Base-by-base conservation (phyloP, 139 green algal species). In the Diplosphaera chodatii region DNA sequence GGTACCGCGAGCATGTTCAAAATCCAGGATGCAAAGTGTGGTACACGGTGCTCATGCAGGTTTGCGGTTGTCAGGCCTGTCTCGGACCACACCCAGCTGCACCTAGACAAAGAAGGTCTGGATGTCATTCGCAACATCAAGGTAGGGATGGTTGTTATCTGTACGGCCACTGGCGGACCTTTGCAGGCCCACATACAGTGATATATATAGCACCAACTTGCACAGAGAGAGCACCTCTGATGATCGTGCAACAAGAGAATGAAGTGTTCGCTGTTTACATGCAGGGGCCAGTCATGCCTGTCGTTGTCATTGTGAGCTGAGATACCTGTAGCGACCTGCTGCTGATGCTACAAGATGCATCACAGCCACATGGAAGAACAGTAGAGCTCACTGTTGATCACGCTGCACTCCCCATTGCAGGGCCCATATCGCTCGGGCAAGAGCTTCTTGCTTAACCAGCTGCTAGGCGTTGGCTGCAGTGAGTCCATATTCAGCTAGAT, bases 361-460 rank as follows among this genome's bases (percentile, higher is more conserved):
- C n/a, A n/a, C n/a, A n/a, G n/a, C n/a, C n/a, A n/a, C n/a, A n/a
- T n/a, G n/a, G n/a, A n/a, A 8, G 10, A 48, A 21, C 13, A 21
- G 37, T 13, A 48, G 8, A 13, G 10, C 10, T 48, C 37, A 21
- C 10, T 5, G 48, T 20, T 59, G 13, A 59, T 25, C 48, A 5
- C 13, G 25, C 13, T 59, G 48, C 10, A 48, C 37, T 48, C 18
- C 48, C 4, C 3, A 59, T 5, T 25, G 48, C 48, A 59, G 48
- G 93, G 93, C 4, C 93, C 93, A 0, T 97, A 98, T 76, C 65
- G 93, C 3, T 86, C 66, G 5, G 93, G 93, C 15, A 98, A 98
- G 63, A 86, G 69, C 20, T 98, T 98, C 74, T 75, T 94, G 40
- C 83, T 98, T 15, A 97, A 98, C 71, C 92, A 97, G 77, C 82